Conservation (phyloP, 1,284 basidiomycete species). For the Cerrena zonata region DNA sequence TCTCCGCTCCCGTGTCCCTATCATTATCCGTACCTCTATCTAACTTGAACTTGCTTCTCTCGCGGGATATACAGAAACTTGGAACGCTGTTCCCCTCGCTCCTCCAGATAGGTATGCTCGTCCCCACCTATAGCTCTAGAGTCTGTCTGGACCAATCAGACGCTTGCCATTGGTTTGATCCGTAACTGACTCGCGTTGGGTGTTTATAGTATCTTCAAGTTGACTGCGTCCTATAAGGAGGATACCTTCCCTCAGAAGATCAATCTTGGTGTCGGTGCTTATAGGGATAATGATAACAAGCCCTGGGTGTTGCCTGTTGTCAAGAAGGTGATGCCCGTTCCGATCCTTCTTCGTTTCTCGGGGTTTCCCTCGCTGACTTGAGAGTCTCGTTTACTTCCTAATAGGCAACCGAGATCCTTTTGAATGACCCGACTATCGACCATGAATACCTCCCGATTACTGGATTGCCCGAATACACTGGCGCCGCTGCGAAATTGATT, state of each 20-base stretch:
- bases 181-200: no score
- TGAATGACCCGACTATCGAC: constrained; percentile 72
- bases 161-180: neutral
- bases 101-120: constrained; percentile 61
- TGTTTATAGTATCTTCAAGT: constrained; percentile 81
- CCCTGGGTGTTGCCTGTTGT: constrained; percentile 92
- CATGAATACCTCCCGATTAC: constrained; percentile 94
- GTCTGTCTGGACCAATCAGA: neutral
- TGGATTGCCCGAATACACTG: constrained; percentile 77
- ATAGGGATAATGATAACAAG: constrained; percentile 79
- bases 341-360: neutral
- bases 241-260: constrained; percentile 80
- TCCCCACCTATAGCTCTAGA: neutral
- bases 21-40: no score
- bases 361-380: constrained; percentile 6
- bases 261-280: constrained; percentile 88
- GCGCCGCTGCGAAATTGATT: constrained; percentile 76
- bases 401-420: constrained; percentile 69
- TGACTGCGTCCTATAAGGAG: constrained; percentile 83
- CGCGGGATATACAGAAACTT: constrained; percentile 64
- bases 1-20: no score
- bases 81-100: constrained; percentile 70
- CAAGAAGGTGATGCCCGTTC: constrained; percentile 57
- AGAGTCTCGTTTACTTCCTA: neutral
- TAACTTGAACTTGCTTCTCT: no score